These are phyloP conservation scores for Starmerella tilneyi DNA, from an alignment of 805 yeast species.

Conservation along the genomic window DNA sequence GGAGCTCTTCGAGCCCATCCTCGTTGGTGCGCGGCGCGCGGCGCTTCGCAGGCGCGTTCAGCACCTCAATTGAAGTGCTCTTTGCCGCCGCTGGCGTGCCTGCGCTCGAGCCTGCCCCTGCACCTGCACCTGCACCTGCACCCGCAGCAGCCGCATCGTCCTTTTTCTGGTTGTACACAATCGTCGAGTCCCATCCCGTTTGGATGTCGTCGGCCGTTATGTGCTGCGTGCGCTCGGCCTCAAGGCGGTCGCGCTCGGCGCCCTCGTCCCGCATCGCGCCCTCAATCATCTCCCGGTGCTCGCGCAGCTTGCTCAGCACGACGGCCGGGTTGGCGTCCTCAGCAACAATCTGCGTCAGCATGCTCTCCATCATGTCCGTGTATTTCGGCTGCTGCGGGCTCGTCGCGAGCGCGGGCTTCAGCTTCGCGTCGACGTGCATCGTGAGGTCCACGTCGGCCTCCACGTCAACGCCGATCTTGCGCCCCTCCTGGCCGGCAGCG, in stretches of 20 bases:
- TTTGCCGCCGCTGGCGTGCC: constrained; percentile 19
- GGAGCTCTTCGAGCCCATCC: constrained; percentile 32
- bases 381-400: constrained; percentile 41
- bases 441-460: constrained; percentile 24
- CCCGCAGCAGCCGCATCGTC: not conserved
- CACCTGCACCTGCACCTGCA: constrained; percentile 1
- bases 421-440: constrained; percentile 27
- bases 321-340: constrained; percentile 40
- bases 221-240: constrained; percentile 59
- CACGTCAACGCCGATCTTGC: constrained; percentile 24
- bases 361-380: constrained; percentile 86
- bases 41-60: constrained; percentile 25
- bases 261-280: constrained; percentile 56
- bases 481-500: constrained; percentile 30
- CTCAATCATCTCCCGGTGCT: constrained; percentile 44
- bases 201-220: constrained; percentile 86
- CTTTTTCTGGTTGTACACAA: constrained; percentile 39
- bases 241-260: constrained; percentile 54
- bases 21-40: constrained; percentile 21
- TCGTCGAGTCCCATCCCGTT: constrained; percentile 83
- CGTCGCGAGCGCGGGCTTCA: constrained; percentile 26
- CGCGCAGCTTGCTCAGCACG: constrained; percentile 35
- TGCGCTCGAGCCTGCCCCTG: constrained; percentile 2
- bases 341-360: constrained; percentile 62
- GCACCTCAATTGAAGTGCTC: constrained; percentile 30